Evolutionary conservation across 345 rosid genomes (phyloP), one percentile per base, ranked within the genome.

Genomic region (Gynandropsis gynandra): DNA sequence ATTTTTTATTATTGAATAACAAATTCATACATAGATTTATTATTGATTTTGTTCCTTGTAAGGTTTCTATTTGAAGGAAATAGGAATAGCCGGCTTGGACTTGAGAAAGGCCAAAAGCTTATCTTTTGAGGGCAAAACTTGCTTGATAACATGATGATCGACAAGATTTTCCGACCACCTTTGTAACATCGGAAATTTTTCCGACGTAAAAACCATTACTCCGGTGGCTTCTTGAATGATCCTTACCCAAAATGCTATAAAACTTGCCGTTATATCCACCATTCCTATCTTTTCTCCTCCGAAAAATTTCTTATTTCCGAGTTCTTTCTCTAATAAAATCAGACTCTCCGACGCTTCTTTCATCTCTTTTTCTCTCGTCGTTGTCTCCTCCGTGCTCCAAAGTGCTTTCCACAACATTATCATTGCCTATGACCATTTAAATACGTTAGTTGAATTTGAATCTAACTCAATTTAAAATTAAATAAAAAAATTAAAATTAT

Each of bases 271-370:
- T 18, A 84, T 77, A 49, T 84, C 94, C 32, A 81, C 80, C 27
- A 72, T 34, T 10, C 86, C 88, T 20, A 79, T 66, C 5, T 19
- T 74, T 9, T 84, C 82, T 36, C 85, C 82, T 36, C 94, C 88
- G 4, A 84, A 77, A 70, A 75, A 77, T 47, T 1, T 76, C 58
- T 71, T 79, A 27, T 69, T 69, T 21, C 50, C 65, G 17, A 81
- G 79, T 65, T 81, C 80, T 24, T 68, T 64, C 60, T 79, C 94
- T 0, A 84, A 72, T 4, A 10, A 16, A 61, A 56, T 70, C 34
- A 81, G 66, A 62, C 60, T 19, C 12, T 65, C 67, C 2, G 3
- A 3, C 8, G 77, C 78, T 62, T 79, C 86, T 67, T 68, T 63
- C 8, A 40, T 9, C 11, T 47, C 45, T 27, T 62, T 67, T 34